Evolutionary conservation across 768 basidiomycete species (phyloP).

Genomic region (Candolleomyces efflorescens): DNA sequence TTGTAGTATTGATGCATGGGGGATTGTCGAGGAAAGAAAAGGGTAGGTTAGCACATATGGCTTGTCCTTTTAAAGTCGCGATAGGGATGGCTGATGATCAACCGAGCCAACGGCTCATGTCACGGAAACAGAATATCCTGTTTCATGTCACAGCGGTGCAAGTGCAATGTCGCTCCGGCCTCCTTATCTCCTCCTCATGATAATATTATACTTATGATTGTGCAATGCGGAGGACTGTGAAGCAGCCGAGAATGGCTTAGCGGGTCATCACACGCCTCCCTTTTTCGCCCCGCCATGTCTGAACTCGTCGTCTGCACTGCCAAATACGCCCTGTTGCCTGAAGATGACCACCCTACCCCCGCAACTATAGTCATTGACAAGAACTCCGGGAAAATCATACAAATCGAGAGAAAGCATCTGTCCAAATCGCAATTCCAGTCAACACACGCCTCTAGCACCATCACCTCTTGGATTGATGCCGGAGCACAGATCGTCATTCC

Average conservation of each 20-base stretch:
- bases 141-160: not conserved
- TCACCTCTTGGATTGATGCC: slow-evolving; percentile 47
- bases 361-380: slow-evolving; percentile 64
- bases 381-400: slow-evolving; percentile 54
- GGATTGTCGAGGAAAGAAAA: not conserved
- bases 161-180: too few species aligned
- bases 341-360: slow-evolving; percentile 40
- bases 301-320: slow-evolving; percentile 42
- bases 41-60: not conserved
- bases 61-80: not conserved
- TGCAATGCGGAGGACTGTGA: too few species aligned
- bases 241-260: too few species aligned
- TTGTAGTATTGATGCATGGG: slow-evolving; percentile 8
- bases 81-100: not conserved
- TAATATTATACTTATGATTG: too few species aligned
- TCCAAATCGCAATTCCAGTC: slow-evolving; percentile 24
- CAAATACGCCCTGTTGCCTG: slow-evolving; percentile 56
- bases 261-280: too few species aligned
- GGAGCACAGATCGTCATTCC: slow-evolving; percentile 62
- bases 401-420: slow-evolving; percentile 36
- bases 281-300: slow-evolving; percentile 12
- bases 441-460: slow-evolving; percentile 14
- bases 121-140: not conserved
- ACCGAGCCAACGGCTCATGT: not conserved
- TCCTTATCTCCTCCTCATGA: too few species aligned